These are phyloP conservation scores for Linnemannia exigua DNA, from an alignment of 192 early-diverging fungal genomes.

Conservation along the genomic window DNA sequence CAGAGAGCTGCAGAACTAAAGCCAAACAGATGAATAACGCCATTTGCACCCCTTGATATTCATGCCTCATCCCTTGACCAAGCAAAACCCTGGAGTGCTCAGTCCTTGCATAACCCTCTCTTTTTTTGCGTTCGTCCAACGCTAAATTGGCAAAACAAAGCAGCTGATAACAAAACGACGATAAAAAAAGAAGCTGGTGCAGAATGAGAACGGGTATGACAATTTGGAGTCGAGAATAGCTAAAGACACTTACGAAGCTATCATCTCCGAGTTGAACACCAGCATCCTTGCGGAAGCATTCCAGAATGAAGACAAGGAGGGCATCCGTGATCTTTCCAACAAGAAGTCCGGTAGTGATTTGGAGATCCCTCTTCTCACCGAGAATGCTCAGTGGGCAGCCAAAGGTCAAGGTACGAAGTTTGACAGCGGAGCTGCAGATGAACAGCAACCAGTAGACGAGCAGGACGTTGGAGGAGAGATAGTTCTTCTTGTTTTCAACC, in stretches of 20 bases:
- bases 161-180: background rate
- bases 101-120: background rate
- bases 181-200: background rate
- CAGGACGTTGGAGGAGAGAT: slow-evolving; percentile 64
- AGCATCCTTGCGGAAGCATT: slow-evolving; percentile 40
- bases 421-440: slow-evolving; percentile 31
- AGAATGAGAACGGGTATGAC: background rate
- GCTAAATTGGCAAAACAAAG: background rate
- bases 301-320: slow-evolving; percentile 30
- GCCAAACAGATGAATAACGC: background rate
- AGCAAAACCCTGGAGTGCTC: background rate
- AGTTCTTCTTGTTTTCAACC: slow-evolving; percentile 62
- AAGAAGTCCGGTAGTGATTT: slow-evolving; percentile 37
- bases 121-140: background rate
- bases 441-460: slow-evolving; percentile 68
- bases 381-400: slow-evolving; percentile 54
- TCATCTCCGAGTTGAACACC: slow-evolving; percentile 47
- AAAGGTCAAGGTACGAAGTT: slow-evolving; percentile 60
- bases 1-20: background rate
- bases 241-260: slow-evolving; percentile 23
- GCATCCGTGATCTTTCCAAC: slow-evolving; percentile 19
- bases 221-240: background rate
- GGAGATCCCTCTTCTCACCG: slow-evolving; percentile 17
- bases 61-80: background rate
- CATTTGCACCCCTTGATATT: slow-evolving; percentile 1